These are phyloP conservation scores for Xanthoconium purpureum DNA, from an alignment of 768 basidiomycete genomes.

Conservation along the genomic window DNA sequence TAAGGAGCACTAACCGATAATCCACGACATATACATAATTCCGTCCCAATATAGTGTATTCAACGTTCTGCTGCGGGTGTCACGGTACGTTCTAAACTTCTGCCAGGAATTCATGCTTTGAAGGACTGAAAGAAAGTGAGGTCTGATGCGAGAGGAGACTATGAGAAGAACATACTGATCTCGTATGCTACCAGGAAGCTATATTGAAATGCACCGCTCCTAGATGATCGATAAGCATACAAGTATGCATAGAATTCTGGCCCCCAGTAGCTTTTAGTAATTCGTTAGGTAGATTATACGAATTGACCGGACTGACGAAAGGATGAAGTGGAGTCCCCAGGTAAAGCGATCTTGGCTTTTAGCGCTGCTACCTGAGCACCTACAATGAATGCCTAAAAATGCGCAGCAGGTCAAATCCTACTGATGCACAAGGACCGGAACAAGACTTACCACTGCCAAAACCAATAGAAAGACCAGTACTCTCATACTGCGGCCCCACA, in stretches of 20 bases:
- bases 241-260: constrained; percentile 21
- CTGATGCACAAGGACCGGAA: background rate
- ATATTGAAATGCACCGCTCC: constrained; percentile 13
- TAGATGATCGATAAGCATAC: constrained; percentile 16
- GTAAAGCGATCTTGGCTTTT: constrained; percentile 6
- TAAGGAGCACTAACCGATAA: constrained; percentile 16
- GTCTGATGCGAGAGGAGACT: background rate
- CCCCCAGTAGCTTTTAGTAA: background rate
- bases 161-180: constrained; percentile 13
- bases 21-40: constrained; percentile 25
- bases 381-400: constrained; percentile 15
- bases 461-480: constrained; percentile 16
- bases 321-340: constrained; percentile 13
- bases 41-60: constrained; percentile 28
- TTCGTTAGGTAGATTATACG: background rate
- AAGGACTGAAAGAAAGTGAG: constrained; percentile 17
- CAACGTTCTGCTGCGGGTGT: constrained; percentile 11
- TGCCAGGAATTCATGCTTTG: constrained; percentile 25
- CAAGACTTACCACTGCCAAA: constrained; percentile 16
- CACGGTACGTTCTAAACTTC: constrained; percentile 22
- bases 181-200: constrained; percentile 20
- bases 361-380: constrained; percentile 10
- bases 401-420: background rate
- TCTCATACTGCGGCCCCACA: constrained; percentile 21
- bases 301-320: constrained; percentile 16